phyloP scores from a whole-genome alignment of 345 rosid genomes.

The Ceriops decandra region DNA sequence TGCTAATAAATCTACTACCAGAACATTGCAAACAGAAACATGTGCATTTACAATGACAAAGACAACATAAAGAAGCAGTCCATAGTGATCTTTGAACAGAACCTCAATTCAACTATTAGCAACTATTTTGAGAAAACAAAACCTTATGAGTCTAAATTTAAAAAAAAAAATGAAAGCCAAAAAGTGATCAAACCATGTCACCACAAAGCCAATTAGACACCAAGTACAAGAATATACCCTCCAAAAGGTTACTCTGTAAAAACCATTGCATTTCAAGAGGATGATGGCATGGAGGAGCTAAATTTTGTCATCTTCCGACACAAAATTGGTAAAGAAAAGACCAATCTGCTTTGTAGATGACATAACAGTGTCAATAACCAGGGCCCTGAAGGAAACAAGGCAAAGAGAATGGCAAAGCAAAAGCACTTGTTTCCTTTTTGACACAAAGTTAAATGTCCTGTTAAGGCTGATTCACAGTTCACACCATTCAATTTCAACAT shows the following conservation, averaged over 20 bases:
- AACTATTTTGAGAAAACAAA: too few relatives aligned
- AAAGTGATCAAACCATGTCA: neutral
- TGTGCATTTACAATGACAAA: too few relatives aligned
- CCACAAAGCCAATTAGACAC: neutral
- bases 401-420: neutral
- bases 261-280: slow-evolving; percentile 23
- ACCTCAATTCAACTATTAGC: too few relatives aligned
- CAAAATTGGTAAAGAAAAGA: slow-evolving; percentile 24
- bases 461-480: too few relatives aligned
- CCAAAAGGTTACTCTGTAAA: slow-evolving; percentile 21
- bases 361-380: neutral
- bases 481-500: neutral
- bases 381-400: too few relatives aligned
- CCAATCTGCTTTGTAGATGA: slow-evolving; percentile 51
- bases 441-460: neutral
- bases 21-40: too few relatives aligned
- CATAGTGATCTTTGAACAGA: too few relatives aligned
- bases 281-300: slow-evolving; percentile 12
- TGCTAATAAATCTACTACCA: too few relatives aligned
- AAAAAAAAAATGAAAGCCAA: neutral
- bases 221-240: slow-evolving; percentile 7
- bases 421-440: neutral
- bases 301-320: slow-evolving; percentile 58
- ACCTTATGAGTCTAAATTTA: too few relatives aligned
- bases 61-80: too few relatives aligned